A percentile compares a stretch with the other conserved stretches of the same genome.
Evolutionary conservation across 768 basidiomycete species (phyloP).

Genomic region (Amanita rimosa): DNA sequence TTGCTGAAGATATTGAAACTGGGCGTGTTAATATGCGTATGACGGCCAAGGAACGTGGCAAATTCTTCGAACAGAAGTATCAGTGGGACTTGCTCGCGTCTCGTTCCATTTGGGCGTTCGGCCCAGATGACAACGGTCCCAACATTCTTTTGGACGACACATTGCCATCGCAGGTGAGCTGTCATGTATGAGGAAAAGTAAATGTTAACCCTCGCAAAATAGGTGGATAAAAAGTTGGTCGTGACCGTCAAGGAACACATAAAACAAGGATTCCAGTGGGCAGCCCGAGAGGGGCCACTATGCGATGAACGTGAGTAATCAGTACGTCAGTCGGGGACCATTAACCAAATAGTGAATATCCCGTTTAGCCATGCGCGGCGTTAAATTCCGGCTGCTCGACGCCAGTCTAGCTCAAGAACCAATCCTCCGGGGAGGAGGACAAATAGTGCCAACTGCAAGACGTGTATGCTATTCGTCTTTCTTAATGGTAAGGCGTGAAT

Average conservation of each 20-base stretch:
- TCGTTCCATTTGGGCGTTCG: constrained; percentile 98
- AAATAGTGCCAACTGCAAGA: constrained; percentile 98
- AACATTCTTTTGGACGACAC: constrained; percentile 96
- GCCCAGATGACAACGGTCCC: constrained; percentile 90
- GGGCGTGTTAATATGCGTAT: constrained; percentile 92
- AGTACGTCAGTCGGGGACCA: neutral
- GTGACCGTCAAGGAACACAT: constrained; percentile 87
- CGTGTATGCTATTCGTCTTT: constrained; percentile 99
- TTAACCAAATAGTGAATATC: neutral
- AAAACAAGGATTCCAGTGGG: constrained; percentile 99
- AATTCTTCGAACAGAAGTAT: constrained; percentile 94
- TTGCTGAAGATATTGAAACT: constrained; percentile 93
- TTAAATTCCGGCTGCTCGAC: constrained; percentile 94
- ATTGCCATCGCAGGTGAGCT: constrained; percentile 74
- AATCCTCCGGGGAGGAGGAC: constrained; percentile 96
- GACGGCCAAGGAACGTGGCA: constrained; percentile 90
- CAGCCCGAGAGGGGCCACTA: constrained; percentile 90
- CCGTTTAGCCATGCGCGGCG: constrained; percentile 84
- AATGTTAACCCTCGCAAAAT: constrained; percentile 1
- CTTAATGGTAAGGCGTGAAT: constrained; percentile 65
- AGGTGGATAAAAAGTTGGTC: constrained; percentile 91
- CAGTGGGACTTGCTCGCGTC: constrained; percentile 98
- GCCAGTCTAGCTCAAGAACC: constrained; percentile 89
- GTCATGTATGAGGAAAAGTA: neutral
- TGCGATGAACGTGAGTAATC: constrained; percentile 91